A percentile compares a stretch with the other conserved stretches of the same genome.
Conservation (phyloP, 768 basidiomycete species). For the Amylocystis lapponica region DNA sequence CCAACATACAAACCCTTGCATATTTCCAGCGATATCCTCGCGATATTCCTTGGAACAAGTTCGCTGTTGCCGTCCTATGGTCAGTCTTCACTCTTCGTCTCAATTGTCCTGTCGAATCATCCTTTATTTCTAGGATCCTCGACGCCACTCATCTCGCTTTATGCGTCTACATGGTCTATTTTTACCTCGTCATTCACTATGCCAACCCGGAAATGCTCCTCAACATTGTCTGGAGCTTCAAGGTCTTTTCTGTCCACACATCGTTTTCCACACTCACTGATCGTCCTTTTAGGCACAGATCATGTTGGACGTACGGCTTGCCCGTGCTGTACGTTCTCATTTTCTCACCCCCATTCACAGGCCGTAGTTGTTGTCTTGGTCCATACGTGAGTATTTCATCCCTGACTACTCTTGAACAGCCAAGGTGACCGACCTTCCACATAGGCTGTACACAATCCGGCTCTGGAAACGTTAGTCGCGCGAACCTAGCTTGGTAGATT, state of each 20-base stretch:
- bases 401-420: neutral
- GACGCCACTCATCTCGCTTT: slow-evolving; percentile 15
- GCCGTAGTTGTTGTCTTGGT: slow-evolving; percentile 13
- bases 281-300: slow-evolving; percentile 7
- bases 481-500: neutral
- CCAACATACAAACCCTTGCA: slow-evolving; percentile 13
- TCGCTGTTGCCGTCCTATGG: slow-evolving; percentile 15
- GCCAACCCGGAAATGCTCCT: slow-evolving; percentile 9
- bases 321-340: neutral
- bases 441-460: slow-evolving; percentile 12
- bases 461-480: slow-evolving; percentile 14
- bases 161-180: slow-evolving; percentile 14
- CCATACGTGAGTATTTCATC: slow-evolving; percentile 7
- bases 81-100: neutral
- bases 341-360: neutral
- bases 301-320: slow-evolving; percentile 12
- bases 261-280: neutral
- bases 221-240: slow-evolving; percentile 15
- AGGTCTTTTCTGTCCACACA: slow-evolving; percentile 3
- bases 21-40: slow-evolving; percentile 13
- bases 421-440: too few species aligned
- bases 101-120: neutral
- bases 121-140: slow-evolving; percentile 11
- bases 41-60: slow-evolving; percentile 13
- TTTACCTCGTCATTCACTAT: slow-evolving; percentile 14